phyloP scores from a whole-genome alignment of 345 rosid species.

The Melaleuca quinquenervia region DNA sequence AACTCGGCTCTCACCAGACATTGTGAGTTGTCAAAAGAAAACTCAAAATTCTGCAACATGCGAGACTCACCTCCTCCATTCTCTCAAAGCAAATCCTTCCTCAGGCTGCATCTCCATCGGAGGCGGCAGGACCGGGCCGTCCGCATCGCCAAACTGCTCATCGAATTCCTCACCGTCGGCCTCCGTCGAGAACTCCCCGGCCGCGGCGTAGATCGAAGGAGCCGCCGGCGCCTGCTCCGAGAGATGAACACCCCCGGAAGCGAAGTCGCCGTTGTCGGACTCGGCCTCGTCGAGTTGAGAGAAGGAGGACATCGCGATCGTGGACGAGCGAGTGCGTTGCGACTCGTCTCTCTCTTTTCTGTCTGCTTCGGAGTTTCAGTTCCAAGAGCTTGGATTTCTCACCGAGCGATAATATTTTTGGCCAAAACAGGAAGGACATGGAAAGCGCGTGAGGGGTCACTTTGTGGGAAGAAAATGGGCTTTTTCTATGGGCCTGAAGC shows the following conservation, averaged over 20 bases:
- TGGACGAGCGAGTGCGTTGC: neutral
- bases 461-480: neutral
- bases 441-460: neutral
- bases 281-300: neutral
- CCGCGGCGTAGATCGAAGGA: neutral
- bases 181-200: neutral
- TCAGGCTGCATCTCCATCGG: constrained; percentile 45
- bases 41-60: neutral
- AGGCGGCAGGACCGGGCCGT: constrained; percentile 50
- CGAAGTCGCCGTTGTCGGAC: neutral
- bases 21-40: neutral
- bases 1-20: neutral
- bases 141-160: constrained; percentile 28
- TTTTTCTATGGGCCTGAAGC: neutral
- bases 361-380: neutral
- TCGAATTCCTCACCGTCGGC: constrained; percentile 16
- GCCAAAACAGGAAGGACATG: neutral
- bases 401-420: neutral
- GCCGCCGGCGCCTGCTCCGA: neutral
- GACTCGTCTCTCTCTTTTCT: neutral
- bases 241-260: neutral
- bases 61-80: constrained; percentile 72
- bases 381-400: neutral
- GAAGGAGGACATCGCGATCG: neutral
- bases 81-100: constrained; percentile 54